Evolutionary conservation across 2,329 filamentous ascomycete species (phyloP).

Genomic region (Pseudocercospora pini-densiflorae): DNA sequence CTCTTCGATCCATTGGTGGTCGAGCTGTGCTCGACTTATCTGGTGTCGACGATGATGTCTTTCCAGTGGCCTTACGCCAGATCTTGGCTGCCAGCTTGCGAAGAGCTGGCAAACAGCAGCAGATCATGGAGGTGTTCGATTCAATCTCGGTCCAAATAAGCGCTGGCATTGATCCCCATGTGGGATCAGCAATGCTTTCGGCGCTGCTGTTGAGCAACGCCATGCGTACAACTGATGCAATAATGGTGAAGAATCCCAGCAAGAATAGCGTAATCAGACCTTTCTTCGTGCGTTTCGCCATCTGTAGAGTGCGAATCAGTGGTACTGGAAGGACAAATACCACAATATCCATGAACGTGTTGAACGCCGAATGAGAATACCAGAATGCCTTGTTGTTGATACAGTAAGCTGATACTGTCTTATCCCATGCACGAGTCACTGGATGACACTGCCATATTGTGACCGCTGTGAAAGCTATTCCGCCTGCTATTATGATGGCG

Average conservation of each 20-base stretch:
- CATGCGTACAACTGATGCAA: slow-evolving; percentile 35
- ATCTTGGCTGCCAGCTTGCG: slow-evolving; percentile 15
- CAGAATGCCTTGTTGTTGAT: slow-evolving; percentile 31
- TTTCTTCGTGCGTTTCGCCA: slow-evolving; percentile 27
- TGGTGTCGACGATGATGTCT: not conserved
- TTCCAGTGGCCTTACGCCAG: slow-evolving; percentile 13
- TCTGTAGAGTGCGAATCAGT: slow-evolving; percentile 31
- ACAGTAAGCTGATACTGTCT: slow-evolving; percentile 26
- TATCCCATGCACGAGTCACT: slow-evolving; percentile 30
- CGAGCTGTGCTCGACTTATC: slow-evolving; percentile 9
- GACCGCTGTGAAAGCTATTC: slow-evolving; percentile 31
- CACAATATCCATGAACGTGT: slow-evolving; percentile 28
- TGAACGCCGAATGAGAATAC: slow-evolving; percentile 36
- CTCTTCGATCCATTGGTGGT: not conserved
- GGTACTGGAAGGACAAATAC: slow-evolving; percentile 38
- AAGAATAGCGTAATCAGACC: slow-evolving; percentile 33
- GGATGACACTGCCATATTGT: slow-evolving; percentile 36
- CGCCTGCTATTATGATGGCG: slow-evolving; percentile 23
- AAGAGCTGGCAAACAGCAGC: slow-evolving; percentile 34
- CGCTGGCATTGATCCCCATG: slow-evolving; percentile 31
- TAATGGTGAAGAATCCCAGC: slow-evolving; percentile 35
- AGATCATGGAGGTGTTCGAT: slow-evolving; percentile 33
- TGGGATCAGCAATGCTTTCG: slow-evolving; percentile 27
- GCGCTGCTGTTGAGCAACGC: slow-evolving; percentile 29
- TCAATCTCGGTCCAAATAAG: slow-evolving; percentile 36